phyloP scores from a whole-genome alignment of 2,329 filamentous ascomycete genomes.

The Colletotrichum eleusines region DNA sequence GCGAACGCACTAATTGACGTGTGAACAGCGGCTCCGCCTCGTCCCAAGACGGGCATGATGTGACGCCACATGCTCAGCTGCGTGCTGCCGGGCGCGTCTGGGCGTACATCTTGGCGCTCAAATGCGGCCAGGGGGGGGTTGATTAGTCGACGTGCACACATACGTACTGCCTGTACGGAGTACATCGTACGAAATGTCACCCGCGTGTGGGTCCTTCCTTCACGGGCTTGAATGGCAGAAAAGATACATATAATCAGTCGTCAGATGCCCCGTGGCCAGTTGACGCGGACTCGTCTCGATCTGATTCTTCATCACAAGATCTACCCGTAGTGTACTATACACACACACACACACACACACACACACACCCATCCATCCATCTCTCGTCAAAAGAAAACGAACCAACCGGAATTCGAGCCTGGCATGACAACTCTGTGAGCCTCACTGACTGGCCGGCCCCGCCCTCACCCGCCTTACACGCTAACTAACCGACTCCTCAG shows the following conservation, averaged over 20 bases:
- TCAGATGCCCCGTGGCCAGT: background rate
- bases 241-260: conserved; percentile 3
- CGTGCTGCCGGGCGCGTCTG: conserved; percentile 7
- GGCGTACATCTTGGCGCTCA: conserved; percentile 8
- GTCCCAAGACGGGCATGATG: conserved; percentile 1
- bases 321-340: too few species aligned
- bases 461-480: conserved; percentile 1
- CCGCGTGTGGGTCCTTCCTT: background rate
- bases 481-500: conserved; percentile 46
- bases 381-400: background rate
- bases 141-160: background rate
- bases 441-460: background rate
- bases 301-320: too few species aligned
- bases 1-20: background rate
- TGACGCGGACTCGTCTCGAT: background rate
- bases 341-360: background rate
- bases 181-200: background rate
- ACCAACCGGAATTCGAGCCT: background rate
- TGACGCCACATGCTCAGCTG: conserved; percentile 21
- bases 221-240: too few species aligned
- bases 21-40: conserved; percentile 6
- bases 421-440: conserved; percentile 23
- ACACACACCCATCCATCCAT: too few species aligned
- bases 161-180: too few species aligned
- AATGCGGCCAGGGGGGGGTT: background rate